These are phyloP conservation scores for Apiospora arundinis DNA, from an alignment of 2,329 filamentous ascomycete species.

Conservation along the genomic window DNA sequence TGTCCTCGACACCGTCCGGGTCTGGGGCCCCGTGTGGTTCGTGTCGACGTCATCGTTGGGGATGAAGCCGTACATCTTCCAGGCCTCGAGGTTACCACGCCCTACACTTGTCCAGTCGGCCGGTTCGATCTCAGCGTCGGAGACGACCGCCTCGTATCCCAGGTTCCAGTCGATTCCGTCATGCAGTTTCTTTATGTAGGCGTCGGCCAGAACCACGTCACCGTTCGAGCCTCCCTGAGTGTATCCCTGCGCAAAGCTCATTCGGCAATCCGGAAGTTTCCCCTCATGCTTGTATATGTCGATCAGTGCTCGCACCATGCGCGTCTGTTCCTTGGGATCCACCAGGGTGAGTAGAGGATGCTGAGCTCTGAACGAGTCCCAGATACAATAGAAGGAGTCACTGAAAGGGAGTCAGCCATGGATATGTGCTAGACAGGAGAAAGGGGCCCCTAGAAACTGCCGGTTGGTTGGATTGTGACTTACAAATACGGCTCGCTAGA, in stretches of 20 bases:
- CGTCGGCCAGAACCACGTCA: conserved; percentile 73
- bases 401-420: not conserved
- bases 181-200: conserved; percentile 71
- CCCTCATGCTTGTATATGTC: conserved; percentile 72
- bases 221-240: conserved; percentile 81
- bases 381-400: conserved; percentile 73
- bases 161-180: conserved; percentile 70
- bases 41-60: conserved; percentile 71
- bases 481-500: conserved; percentile 71
- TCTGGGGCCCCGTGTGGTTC: conserved; percentile 67
- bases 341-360: conserved; percentile 75
- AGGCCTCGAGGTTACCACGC: conserved; percentile 72
- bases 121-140: conserved; percentile 74
- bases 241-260: conserved; percentile 77
- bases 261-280: conserved; percentile 76
- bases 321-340: conserved; percentile 70
- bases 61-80: conserved; percentile 75
- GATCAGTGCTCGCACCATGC: conserved; percentile 73
- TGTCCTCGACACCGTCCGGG: conserved; percentile 68
- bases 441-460: too few species aligned
- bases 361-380: conserved; percentile 76
- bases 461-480: not conserved
- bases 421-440: not conserved
- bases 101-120: conserved; percentile 72
- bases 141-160: conserved; percentile 74